These are phyloP conservation scores for Obba rivulosa DNA, from an alignment of 768 basidiomycete genomes.

Conservation along the genomic window DNA sequence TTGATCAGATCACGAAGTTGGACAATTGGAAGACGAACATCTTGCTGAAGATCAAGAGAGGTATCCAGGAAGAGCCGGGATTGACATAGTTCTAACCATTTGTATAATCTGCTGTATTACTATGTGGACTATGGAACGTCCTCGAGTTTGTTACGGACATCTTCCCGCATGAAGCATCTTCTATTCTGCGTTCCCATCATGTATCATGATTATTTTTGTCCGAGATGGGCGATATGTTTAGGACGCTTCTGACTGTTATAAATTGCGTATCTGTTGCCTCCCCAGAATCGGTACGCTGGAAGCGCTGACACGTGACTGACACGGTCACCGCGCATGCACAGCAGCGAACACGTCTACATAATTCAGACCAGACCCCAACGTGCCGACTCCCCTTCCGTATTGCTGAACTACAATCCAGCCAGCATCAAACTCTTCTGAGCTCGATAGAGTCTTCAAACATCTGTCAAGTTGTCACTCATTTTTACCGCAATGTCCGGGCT, in stretches of 20 bases:
- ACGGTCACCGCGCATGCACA: neutral
- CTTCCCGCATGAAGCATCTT: too few species aligned
- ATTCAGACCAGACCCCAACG: neutral
- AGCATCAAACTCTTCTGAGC: too few species aligned
- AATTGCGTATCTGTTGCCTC: neutral
- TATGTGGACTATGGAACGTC: neutral
- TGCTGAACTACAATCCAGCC: too few species aligned
- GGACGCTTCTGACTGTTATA: neutral
- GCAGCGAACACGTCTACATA: neutral
- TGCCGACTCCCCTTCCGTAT: neutral
- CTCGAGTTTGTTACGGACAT: too few species aligned
- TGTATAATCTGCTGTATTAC: neutral
- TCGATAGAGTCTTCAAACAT: too few species aligned
- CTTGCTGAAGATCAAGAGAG: constrained; percentile 84
- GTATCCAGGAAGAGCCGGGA: constrained; percentile 53
- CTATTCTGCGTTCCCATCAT: neutral
- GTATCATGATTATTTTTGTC: neutral
- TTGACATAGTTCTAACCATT: neutral
- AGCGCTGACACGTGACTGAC: neutral
- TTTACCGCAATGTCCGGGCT: constrained; percentile 39
- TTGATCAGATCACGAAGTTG: constrained; percentile 85
- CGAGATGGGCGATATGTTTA: neutral
- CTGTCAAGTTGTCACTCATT: neutral
- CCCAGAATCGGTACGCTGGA: neutral
- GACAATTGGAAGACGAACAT: constrained; percentile 96